Conservation (phyloP, 139 green algal species). For the Asterochloris sp. region DNA sequence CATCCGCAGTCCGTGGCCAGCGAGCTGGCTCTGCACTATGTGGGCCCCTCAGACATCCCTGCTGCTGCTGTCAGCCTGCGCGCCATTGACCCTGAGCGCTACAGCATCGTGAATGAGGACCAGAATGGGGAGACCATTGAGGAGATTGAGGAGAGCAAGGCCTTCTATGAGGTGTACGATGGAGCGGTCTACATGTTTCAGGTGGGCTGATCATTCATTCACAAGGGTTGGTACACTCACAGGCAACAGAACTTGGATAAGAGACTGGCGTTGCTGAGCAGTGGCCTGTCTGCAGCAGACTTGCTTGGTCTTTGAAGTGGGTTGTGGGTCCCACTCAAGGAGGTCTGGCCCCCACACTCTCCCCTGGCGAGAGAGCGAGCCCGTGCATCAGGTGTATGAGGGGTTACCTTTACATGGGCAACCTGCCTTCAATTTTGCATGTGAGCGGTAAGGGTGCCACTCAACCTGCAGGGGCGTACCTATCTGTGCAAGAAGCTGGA, state of each 20-base stretch:
- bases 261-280: background rate
- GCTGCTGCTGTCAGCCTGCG: slow-evolving; percentile 62
- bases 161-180: slow-evolving; percentile 88
- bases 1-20: slow-evolving; percentile 31
- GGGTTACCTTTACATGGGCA: background rate
- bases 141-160: slow-evolving; percentile 81
- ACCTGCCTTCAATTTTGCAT: too few relatives aligned
- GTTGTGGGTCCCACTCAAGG: too few relatives aligned
- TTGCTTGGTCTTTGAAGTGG: too few relatives aligned
- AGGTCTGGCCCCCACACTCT: too few relatives aligned
- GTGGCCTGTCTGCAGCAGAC: too few relatives aligned
- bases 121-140: slow-evolving; percentile 60
- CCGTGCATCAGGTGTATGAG: background rate
- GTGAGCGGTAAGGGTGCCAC: background rate
- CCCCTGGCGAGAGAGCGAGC: background rate
- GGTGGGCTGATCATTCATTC: slow-evolving; percentile 2
- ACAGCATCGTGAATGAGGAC: slow-evolving; percentile 71
- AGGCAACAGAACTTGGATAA: too few relatives aligned
- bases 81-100: slow-evolving; percentile 82
- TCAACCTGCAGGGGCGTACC: slow-evolving; percentile 63
- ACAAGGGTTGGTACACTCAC: too few relatives aligned
- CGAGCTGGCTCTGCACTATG: slow-evolving; percentile 50
- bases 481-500: slow-evolving; percentile 86
- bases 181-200: slow-evolving; percentile 90
- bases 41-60: slow-evolving; percentile 40